phyloP scores from a whole-genome alignment of 116 monocot genomes.

The Posidonia oceanica region DNA sequence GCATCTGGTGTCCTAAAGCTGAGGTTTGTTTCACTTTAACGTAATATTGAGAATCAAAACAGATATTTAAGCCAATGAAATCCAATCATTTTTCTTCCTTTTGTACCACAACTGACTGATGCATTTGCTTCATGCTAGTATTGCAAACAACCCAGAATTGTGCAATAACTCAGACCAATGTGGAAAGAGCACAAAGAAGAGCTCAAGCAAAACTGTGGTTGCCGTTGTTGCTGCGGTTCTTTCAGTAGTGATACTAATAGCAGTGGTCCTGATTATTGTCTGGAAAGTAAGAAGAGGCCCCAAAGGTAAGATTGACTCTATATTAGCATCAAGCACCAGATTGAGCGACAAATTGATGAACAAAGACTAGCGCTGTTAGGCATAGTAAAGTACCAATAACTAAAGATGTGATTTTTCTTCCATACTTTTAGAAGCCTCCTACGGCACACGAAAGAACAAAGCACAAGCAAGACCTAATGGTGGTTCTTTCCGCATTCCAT shows the following conservation, averaged over 20 bases:
- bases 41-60: neutral
- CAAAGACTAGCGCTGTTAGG: too few relatives aligned
- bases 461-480: neutral
- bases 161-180: conserved; percentile 5
- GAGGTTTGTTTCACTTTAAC: neutral
- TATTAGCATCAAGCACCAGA: too few relatives aligned
- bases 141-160: neutral
- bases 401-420: too few relatives aligned
- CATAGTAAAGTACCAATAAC: too few relatives aligned
- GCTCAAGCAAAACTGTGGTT: neutral
- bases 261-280: neutral
- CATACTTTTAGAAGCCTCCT: too few relatives aligned
- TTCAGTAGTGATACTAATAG: neutral
- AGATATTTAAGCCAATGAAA: neutral
- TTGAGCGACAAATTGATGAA: too few relatives aligned
- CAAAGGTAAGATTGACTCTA: too few relatives aligned
- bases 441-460: too few relatives aligned
- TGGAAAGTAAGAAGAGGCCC: neutral
- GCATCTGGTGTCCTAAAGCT: neutral
- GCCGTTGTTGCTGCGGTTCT: neutral
- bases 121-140: neutral
- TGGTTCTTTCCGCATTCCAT: neutral
- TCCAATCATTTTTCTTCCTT: neutral
- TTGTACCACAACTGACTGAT: neutral
- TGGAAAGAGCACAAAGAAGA: neutral